Base-by-base conservation (phyloP, 1,139 yeast genomes). In the Lodderomyces beijingensis region DNA sequence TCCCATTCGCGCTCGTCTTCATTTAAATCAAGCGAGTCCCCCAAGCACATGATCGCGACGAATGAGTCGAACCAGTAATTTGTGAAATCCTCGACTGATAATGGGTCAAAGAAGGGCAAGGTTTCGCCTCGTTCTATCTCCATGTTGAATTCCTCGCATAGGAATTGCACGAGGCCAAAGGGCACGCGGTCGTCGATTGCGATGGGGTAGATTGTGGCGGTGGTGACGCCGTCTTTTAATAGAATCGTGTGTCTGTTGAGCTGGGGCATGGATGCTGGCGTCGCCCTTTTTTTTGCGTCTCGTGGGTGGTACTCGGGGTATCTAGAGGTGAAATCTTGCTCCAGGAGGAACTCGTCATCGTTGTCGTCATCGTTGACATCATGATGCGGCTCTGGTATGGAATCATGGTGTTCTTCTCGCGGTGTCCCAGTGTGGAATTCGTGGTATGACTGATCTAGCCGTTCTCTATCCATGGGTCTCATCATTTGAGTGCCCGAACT, bases 71-170 rank as follows among this genome's bases (percentile, higher is more conserved):
- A 88, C 97, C 97, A 89, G 50, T 81, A 81, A 40, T 74, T 72
- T 44, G 74, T 79, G 55, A 89, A 91, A 40, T 81, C 79, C 31
- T 81, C 85, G 30, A 82, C 60, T 23, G 79, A 75, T 31, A 89
- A 61, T 2, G 86, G 77, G 43, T 87, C 94, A 46, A 84, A 80
- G 51, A 84, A 83, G 2, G 96, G 89, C 49, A 77, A 78, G 4
- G 95, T 83, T 41, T 85, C 93, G 17, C 97, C 96, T 28, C 87
- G 69, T 41, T 82, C 91, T 23, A 91, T 78, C 53, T 91, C 98
- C 79, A 84, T 82, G 54, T 91, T 91, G 59, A 85, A 83, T 61
- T 91, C 97, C 50, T 88, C 96, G 44, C 93, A 79, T 26, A 91
- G 55, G 51, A 89, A 88, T 15, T 84, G 83, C 31, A 87, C 56